Conservation (phyloP, 805 yeast species). For the Suhomyces sp. region DNA sequence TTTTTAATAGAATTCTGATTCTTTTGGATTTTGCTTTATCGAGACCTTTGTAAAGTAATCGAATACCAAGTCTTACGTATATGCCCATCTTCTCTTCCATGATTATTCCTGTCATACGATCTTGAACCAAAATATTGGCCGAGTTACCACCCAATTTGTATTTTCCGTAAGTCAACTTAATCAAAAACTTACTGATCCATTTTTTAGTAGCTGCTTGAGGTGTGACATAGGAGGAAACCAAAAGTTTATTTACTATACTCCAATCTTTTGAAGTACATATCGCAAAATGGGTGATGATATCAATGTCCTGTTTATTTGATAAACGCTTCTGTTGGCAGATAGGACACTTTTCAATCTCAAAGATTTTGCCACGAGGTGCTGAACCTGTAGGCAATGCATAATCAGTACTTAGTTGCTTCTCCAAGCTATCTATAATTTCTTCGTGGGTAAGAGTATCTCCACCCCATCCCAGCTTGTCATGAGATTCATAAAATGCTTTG, state of each 20-base stretch:
- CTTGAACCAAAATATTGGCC: conserved; percentile 93
- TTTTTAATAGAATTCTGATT: conserved; percentile 59
- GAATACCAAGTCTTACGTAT: conserved; percentile 82
- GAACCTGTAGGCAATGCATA: too few relatives aligned
- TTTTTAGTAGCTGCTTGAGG: conserved; percentile 79
- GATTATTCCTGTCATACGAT: conserved; percentile 83
- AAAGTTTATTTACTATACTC: conserved; percentile 62
- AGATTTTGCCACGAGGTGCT: conserved; percentile 49
- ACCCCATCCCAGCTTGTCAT: conserved; percentile 49
- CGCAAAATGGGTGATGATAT: conserved; percentile 83
- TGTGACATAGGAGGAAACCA: conserved; percentile 71
- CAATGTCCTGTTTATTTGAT: conserved; percentile 53
- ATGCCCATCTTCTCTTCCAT: conserved; percentile 91
- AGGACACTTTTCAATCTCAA: conserved; percentile 75
- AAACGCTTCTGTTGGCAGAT: conserved; percentile 66
- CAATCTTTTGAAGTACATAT: conserved; percentile 80
- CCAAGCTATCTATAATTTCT: conserved; percentile 49
- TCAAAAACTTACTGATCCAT: conserved; percentile 83
- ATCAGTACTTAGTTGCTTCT: conserved; percentile 21
- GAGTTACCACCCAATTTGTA: conserved; percentile 80
- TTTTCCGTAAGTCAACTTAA: conserved; percentile 85
- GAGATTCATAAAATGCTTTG: conserved; percentile 48
- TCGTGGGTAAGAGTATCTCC: conserved; percentile 49
- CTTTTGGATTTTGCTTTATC: conserved; percentile 58
- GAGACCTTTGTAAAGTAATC: conserved; percentile 77